A percentile compares a stretch with the other conserved stretches of the same genome.
phyloP scores from a whole-genome alignment of 2,329 filamentous ascomycete species.

The Amphichorda felina region DNA sequence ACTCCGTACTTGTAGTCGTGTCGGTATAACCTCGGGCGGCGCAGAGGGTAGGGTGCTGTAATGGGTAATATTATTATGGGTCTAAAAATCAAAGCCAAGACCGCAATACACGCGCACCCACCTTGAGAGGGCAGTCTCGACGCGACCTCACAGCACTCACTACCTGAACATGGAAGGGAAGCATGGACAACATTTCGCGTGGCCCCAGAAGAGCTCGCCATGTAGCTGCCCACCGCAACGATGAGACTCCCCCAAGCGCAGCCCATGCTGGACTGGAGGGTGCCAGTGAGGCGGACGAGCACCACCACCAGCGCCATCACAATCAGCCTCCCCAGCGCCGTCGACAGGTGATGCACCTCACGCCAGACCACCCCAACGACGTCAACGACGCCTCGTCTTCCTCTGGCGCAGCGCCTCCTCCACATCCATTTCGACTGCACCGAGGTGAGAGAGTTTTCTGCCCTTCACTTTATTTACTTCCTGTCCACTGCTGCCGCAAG shows the following conservation, averaged over 20 bases:
- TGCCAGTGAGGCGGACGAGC: background rate
- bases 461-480: conserved; percentile 1
- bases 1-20: too few relatives aligned
- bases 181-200: conserved; percentile 17
- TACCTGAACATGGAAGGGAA: background rate
- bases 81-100: too few relatives aligned
- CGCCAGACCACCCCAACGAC: conserved; percentile 1
- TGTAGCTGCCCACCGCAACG: conserved; percentile 10
- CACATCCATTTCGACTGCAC: conserved; percentile 24
- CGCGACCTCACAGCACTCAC: too few relatives aligned
- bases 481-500: background rate
- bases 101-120: too few relatives aligned
- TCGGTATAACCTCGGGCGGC: too few relatives aligned
- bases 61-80: too few relatives aligned
- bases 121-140: too few relatives aligned
- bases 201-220: conserved; percentile 17
- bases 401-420: conserved; percentile 14
- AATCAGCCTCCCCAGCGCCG: background rate
- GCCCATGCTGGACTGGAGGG: conserved; percentile 1
- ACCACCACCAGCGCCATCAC: background rate
- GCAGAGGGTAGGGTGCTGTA: too few relatives aligned
- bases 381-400: background rate
- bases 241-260: conserved; percentile 1
- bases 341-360: conserved; percentile 2
- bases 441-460: conserved; percentile 16